phyloP scores from a whole-genome alignment of 2,329 filamentous ascomycete genomes.

The Hypoxylon sp. region DNA sequence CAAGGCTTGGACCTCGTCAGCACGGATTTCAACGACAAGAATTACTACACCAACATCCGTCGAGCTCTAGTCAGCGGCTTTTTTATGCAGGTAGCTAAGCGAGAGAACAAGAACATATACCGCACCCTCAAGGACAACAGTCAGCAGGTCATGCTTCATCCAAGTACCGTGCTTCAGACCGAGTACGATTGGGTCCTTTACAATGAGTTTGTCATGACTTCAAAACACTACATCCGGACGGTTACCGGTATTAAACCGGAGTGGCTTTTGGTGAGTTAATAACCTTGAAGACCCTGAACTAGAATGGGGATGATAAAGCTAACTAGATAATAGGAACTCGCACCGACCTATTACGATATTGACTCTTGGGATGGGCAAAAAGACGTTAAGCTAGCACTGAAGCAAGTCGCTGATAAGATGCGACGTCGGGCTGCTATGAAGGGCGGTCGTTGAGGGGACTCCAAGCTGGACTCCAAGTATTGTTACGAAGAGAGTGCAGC shows the following conservation, averaged over 20 bases:
- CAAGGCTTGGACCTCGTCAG: constrained; percentile 87
- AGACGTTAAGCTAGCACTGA: constrained; percentile 81
- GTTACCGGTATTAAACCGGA: constrained; percentile 93
- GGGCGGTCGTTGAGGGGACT: constrained; percentile 56
- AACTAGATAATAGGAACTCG: constrained; percentile 79
- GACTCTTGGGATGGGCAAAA: constrained; percentile 82
- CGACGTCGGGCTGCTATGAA: constrained; percentile 71
- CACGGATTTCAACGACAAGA: constrained; percentile 93
- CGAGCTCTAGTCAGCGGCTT: constrained; percentile 93
- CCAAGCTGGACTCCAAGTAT: background rate
- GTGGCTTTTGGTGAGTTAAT: constrained; percentile 83
- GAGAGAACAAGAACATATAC: constrained; percentile 90
- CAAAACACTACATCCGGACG: constrained; percentile 97
- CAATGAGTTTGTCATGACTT: constrained; percentile 97
- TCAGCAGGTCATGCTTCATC: constrained; percentile 92
- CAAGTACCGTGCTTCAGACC: constrained; percentile 87
- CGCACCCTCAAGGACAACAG: constrained; percentile 97
- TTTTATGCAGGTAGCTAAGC: constrained; percentile 99
- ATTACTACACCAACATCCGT: constrained; percentile 98
- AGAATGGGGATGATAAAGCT: constrained; percentile 45
- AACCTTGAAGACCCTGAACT: background rate
- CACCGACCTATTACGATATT: constrained; percentile 92
- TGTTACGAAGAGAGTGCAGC: background rate
- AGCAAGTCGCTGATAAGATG: constrained; percentile 71
- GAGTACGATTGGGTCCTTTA: constrained; percentile 98